Base-by-base conservation (phyloP, 306 rosid genomes). In the Cucumis sativus region DNA sequence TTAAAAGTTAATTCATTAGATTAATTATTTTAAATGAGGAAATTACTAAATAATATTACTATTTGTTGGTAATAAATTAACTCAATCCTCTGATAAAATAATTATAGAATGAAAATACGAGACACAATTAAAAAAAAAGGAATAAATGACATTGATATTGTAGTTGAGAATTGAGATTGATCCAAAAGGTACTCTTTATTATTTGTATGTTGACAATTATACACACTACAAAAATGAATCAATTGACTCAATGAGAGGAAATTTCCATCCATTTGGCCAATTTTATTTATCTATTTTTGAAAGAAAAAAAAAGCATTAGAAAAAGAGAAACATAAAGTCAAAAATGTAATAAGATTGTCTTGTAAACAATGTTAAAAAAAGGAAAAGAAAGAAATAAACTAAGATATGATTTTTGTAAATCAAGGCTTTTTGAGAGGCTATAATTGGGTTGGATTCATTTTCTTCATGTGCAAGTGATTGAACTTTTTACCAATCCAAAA, bases 401-500 rank as follows among this genome's bases (percentile, higher is more conserved):
- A 60, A 23, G 39, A 60, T 60, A 58, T 59, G 66, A 30, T 64
- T 64, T 64, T n/a, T 33, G 13, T 35, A 35, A 47, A 64, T 64
- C 23, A 64, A 64, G 17, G 45, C 20, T 67, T 33, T 64, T 67
- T 51, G 56, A 51, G 51, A 40, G 52, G 10, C 55, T 8, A 68
- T 33, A 33, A 33, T 68, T 10, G 18, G 33, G 33, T 4, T 68
- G 56, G 56, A 37, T 10, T 67, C 13, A 18, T 39, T 40, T 67
- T 67, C 28, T 18, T 40, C 73, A 28, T 65, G 72, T 63, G 68
- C 20, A 39, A 43, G 54, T 68, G 56, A 68, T 68, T 43, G 74
- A 68, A 68, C 74, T 43, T 43, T 43, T 43, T 21, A 68, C 74
- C 74, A 43, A 68, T 43, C 74, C 37, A 43, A 68, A 68, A 68